These are phyloP conservation scores for Fusarium siculi DNA, from an alignment of 2,329 filamentous ascomycete species.

Conservation along the genomic window DNA sequence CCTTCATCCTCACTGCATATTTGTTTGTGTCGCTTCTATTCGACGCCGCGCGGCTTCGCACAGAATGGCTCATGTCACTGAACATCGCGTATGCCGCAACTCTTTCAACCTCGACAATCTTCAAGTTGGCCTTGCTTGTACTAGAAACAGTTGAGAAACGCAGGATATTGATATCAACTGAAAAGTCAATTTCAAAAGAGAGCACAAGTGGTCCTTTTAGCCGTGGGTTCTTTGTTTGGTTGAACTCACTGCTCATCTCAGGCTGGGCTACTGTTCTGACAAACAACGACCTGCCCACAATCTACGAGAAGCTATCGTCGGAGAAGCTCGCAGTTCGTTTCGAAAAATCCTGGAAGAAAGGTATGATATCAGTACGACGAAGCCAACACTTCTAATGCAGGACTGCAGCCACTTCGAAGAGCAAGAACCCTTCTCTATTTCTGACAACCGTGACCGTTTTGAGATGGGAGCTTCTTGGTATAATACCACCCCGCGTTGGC, in stretches of 20 bases:
- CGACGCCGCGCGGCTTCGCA: conserved; percentile 47
- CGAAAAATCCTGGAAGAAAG: conserved; percentile 37
- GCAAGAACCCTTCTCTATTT: conserved; percentile 43
- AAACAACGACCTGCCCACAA: conserved; percentile 43
- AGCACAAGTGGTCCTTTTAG: conserved; percentile 55
- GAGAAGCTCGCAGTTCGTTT: conserved; percentile 43
- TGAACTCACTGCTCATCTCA: conserved; percentile 57
- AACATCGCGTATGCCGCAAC: conserved; percentile 41
- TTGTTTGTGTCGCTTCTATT: conserved; percentile 47
- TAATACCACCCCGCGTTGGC: conserved; percentile 43
- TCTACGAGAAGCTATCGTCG: conserved; percentile 47
- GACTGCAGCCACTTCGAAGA: conserved; percentile 12
- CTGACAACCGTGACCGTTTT: conserved; percentile 39
- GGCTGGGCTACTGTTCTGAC: conserved; percentile 56
- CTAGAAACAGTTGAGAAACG: conserved; percentile 49
- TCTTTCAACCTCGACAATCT: conserved; percentile 32
- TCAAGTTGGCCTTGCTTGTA: conserved; percentile 43
- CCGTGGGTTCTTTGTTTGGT: conserved; percentile 49
- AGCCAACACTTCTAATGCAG: background rate
- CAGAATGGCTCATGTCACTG: conserved; percentile 47
- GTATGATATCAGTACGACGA: background rate
- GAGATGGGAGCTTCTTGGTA: conserved; percentile 47
- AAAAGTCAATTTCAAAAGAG: conserved; percentile 57
- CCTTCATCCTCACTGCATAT: conserved; percentile 46
- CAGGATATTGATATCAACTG: conserved; percentile 51